Percentiles rank a stretch among this genome's conserved stretches.
phyloP scores from a whole-genome alignment of 345 rosid species.

The Fremontodendron californicum region DNA sequence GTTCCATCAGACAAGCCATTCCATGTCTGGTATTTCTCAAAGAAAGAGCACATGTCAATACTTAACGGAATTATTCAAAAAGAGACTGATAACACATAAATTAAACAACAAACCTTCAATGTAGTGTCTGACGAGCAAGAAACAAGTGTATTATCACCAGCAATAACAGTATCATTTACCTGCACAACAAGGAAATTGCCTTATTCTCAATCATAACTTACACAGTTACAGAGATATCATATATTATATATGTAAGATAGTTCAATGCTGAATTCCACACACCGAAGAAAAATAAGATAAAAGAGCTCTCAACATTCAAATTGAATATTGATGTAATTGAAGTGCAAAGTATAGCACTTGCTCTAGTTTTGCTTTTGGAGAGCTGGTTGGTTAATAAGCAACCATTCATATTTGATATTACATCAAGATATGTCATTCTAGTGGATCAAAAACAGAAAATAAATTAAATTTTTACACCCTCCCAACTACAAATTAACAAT shows the following conservation, averaged over 20 bases:
- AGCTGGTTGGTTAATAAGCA: background rate
- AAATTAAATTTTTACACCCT: background rate
- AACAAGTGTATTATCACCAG: conserved; percentile 76
- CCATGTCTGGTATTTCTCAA: conserved; percentile 58
- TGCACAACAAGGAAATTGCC: conserved; percentile 28
- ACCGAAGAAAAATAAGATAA: background rate
- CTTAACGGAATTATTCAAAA: conserved; percentile 14
- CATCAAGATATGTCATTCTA: background rate
- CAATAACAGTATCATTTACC: conserved; percentile 90
- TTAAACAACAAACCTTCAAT: conserved; percentile 62
- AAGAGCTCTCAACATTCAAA: conserved; percentile 7
- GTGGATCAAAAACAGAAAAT: background rate
- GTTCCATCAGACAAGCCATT: conserved; percentile 80
- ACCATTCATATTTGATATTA: background rate
- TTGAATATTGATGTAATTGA: background rate
- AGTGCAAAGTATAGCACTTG: background rate
- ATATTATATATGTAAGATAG: background rate
- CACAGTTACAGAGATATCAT: background rate
- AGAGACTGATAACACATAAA: conserved; percentile 2
- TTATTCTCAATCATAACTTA: conserved; percentile 2
- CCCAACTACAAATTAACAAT: background rate
- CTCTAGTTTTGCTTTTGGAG: background rate
- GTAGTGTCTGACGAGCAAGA: conserved; percentile 97
- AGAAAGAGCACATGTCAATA: conserved; percentile 7
- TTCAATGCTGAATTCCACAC: conserved; percentile 1